Evolutionary conservation across 1,284 basidiomycete genomes (phyloP), one percentile per base, ranked within the genome.

Genomic region (Serendipita sp.): DNA sequence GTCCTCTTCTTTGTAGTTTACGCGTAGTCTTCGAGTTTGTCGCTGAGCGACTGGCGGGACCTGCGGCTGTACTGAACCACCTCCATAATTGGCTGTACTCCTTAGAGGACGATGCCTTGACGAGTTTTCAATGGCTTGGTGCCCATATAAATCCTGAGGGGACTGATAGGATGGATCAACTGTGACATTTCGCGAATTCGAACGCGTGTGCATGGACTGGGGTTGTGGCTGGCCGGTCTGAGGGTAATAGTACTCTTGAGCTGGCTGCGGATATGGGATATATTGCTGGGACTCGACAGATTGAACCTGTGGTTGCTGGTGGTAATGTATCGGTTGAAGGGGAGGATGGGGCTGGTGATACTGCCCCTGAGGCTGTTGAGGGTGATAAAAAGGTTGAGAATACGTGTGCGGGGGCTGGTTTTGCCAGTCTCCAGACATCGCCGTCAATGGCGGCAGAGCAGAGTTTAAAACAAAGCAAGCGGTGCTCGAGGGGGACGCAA

Each of bases 401-500:
- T 58, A 58, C 34, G 53, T 22, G 17, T 49, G 45, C 8, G 45
- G 53, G 22, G 26, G 53, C 53, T 58, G 53, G 34, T 58, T 58
- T 32, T 34, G 15, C 53, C 53, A 58, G 53, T 58, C 53, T 30
- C 32, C 53, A 58, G 53, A 58, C 53, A 58, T 58, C 53, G 32
- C 22, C 26, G 29, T 30, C 53, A 35, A 58, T 58, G 53, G 53
- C 45, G 29, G 53, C 53, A 35, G 53, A 32, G 15, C 12, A 58
- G 32, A 32, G 32, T 6, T 22, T 32, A 32, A 32, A 58, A 58
- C 38, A 41, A 41, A 41, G 38, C 38, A 41, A 41, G 38, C 53
- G 29, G 29, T 29, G 29, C 32, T 8, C 15, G 2, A 10, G 32
- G 53, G 32, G 5, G 26, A 26, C 53, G 29, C 15, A 30, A 30